Percentiles rank a stretch among this genome's conserved stretches.
These are phyloP conservation scores for Bonia amplexicaulis DNA, from an alignment of 176 grass and related monocot genomes.

Conservation along the genomic window DNA sequence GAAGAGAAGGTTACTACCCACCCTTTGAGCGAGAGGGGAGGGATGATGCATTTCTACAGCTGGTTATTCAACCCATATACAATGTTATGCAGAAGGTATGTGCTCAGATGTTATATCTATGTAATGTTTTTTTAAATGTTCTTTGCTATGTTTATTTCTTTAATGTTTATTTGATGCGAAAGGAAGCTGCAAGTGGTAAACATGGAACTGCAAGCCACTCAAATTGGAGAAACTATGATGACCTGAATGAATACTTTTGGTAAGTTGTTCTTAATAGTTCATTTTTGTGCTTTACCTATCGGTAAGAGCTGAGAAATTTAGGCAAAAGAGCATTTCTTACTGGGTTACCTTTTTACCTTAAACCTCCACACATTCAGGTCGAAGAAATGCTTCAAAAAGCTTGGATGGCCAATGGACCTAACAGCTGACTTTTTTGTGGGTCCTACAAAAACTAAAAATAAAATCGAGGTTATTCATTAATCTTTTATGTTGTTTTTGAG, in stretches of 20 bases:
- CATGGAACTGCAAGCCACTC: slow-evolving; percentile 76
- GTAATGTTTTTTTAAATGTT: neutral
- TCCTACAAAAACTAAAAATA: slow-evolving; percentile 17
- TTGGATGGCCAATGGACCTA: slow-evolving; percentile 54
- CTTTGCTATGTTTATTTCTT: neutral
- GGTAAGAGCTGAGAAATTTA: neutral
- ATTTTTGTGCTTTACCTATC: neutral
- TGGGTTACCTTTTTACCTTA: neutral
- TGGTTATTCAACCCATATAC: slow-evolving; percentile 75
- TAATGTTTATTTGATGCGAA: slow-evolving; percentile 41
- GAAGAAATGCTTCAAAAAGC: slow-evolving; percentile 72
- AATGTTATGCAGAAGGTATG: slow-evolving; percentile 67
- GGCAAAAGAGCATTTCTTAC: neutral
- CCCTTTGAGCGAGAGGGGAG: slow-evolving; percentile 37
- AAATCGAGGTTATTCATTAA: slow-evolving; percentile 36
- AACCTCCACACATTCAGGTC: slow-evolving; percentile 56
- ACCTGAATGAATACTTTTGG: slow-evolving; percentile 98
- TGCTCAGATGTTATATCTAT: slow-evolving; percentile 1
- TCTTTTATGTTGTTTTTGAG: neutral
- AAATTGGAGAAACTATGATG: slow-evolving; percentile 97
- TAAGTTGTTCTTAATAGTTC: slow-evolving; percentile 35
- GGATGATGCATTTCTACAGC: slow-evolving; percentile 55
- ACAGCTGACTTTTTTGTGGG: slow-evolving; percentile 49
- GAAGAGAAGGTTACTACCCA: neutral
- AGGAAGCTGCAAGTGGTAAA: slow-evolving; percentile 77